Evolutionary conservation across 2,329 filamentous ascomycete genomes (phyloP), one percentile per base, ranked within the genome.

Genomic region (Fusarium sp.): DNA sequence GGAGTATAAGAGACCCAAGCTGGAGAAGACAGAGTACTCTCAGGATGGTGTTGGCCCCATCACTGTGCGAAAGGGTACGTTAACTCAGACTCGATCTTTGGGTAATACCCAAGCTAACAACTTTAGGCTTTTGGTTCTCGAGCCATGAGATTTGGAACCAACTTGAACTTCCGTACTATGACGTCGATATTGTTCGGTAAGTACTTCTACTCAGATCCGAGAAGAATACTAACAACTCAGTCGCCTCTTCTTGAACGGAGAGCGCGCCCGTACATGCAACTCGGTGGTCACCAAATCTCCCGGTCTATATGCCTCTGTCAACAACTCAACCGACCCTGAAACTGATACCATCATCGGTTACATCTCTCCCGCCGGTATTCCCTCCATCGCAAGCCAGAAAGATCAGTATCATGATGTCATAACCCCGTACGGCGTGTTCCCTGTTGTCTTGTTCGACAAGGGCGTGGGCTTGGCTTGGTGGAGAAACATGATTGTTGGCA

Each of bases 121-220:
- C 11, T 13, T 1, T 4, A 80, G 82, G 83, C 16, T 84, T 78
- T 56, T 84, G 83, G 83, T 85, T 85, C 72, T 84, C 83, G 9
- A 80, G 78, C 40, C 83, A 85, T 42, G 83, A 85, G 60, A 80
- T 79, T 5, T 85, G 84, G 83, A 85, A 85, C 45, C 80, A 83
- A 6, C 72, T 85, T 24, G 81, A 85, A 75, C 78, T 85, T 69
- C 84, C 84, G 0, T 85, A 85, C 66, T 83, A 81, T 61, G 83
- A 85, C 45, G 77, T 85, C 24, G 80, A 84, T 27, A 79, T 85
- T 50, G 78, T 85, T 13, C 77, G 78, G 82, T 80, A 71, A 72
- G 76, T 13, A 9, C 0, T 5, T 11, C 45, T 56, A 3, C 0
- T 1, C 4, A 31, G 4, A 6, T 1, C 6, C 7, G n/a, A 16